Base-by-base conservation (phyloP, 495 filamentous ascomycete genomes). In the Rhypophila decipiens region DNA sequence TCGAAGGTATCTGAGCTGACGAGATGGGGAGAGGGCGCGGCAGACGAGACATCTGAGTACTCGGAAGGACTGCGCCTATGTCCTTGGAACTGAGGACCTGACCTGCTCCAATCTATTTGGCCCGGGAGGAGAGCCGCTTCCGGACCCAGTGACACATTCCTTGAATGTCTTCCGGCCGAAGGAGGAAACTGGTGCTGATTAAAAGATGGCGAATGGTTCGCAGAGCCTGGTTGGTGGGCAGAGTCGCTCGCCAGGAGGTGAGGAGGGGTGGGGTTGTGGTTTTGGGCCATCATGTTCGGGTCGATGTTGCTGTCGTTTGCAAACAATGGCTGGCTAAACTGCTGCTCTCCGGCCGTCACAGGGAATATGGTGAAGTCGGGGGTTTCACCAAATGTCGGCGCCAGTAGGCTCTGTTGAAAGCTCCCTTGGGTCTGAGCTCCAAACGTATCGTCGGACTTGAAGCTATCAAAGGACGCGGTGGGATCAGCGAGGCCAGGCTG, bases 31-130 rank as follows among this genome's bases (percentile, higher is more conserved):
- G 91, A 96, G 24, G 82, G 81, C 8, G 83, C 78, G 1, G 79
- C 85, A 17, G 89, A 94, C 13, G 87, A 91, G 11, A 72, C 73
- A 55, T 96, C 93, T 4, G 90, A 96, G 55, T 86, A 87, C 60
- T 96, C 93, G 5, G 91, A 96, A 1, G 90, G 87, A 29, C 85
- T 79, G 59, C 89, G 77, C 45, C 90, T 79, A 63, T 96, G 90
- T 5, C 71, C 69, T 46, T 85, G 80, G 56, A 94, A 96, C 55
- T 83, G 80, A 36, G 69, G 69, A 45, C 79, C 73, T 62, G 45
- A 37, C 13, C 88, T 80, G 29, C 71, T 76, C 87, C 87, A 91
- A 44, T 89, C 85, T 24, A 75, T 43, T 47, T 84, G 85, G 10
- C 74, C 76, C 27, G 79, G 81, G 47, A 83, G 70, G 57, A 83